Percentiles rank a stretch among this genome's conserved stretches.
phyloP scores from a whole-genome alignment of 352 stramenopile genomes.

The Phytophthora ohioensis region DNA sequence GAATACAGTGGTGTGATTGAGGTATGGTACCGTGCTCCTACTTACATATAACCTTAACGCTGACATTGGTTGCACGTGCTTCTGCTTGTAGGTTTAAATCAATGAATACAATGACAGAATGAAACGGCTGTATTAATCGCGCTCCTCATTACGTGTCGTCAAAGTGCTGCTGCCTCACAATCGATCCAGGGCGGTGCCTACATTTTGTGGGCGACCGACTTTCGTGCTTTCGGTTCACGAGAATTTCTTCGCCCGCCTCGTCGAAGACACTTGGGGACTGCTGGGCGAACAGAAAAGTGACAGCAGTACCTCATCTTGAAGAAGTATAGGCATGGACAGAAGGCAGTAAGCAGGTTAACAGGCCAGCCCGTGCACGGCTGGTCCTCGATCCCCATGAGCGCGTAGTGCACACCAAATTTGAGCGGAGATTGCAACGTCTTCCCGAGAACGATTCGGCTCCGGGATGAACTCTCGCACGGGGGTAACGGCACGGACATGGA shows the following conservation, averaged over 20 bases:
- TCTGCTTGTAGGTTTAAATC: too few relatives aligned
- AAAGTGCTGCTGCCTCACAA: too few relatives aligned
- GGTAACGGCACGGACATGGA: neutral
- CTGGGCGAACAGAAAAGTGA: conserved; percentile 3
- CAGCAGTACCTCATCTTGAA: conserved; percentile 13
- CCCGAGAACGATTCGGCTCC: neutral
- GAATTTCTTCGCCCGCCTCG: neutral
- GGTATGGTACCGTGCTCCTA: too few relatives aligned
- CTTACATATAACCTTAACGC: too few relatives aligned
- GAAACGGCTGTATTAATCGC: too few relatives aligned
- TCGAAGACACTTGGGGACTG: neutral
- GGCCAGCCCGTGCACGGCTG: neutral
- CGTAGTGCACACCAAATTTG: conserved; percentile 6
- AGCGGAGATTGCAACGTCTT: neutral
- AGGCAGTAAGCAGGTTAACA: neutral
- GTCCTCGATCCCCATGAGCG: conserved; percentile 16
- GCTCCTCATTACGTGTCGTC: too few relatives aligned
- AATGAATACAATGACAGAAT: too few relatives aligned
- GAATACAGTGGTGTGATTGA: too few relatives aligned
- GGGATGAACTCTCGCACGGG: neutral
- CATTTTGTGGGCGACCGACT: too few relatives aligned
- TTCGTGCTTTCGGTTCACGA: neutral
- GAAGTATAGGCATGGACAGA: conserved; percentile 5
- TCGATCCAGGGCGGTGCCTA: too few relatives aligned
- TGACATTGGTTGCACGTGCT: too few relatives aligned